Evolutionary conservation across 306 rosid genomes (phyloP), one percentile per base, ranked within the genome.

Genomic region (Trifolium repens): DNA sequence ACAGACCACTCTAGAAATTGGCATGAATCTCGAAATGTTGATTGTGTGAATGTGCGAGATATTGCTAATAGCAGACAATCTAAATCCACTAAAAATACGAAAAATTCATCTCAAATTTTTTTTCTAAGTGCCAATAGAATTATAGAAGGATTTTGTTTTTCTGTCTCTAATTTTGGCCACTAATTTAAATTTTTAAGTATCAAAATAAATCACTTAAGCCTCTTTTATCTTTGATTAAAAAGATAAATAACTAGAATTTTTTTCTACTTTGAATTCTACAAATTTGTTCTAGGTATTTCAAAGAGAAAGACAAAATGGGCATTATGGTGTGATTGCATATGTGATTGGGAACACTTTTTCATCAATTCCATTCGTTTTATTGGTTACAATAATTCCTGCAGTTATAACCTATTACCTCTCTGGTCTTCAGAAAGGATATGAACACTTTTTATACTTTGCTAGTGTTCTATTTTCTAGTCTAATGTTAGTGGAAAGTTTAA

Each of bases 401-500:
- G 81, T 76, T 22, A 53, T 85, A 22, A 8, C 75, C n/a, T 92
- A 90, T 26, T 86, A 59, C 81, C 85, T 80, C 3, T 79, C 91
- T 1, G 85, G 88, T 16, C 98, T 90, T 19, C 96, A 83, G 3
- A 74, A 10, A 1, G 90, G 87, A 12, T 58, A 0, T 8, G 85
- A 78, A 8, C 82, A 85, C 50, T 87, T 88, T 55, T 0, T 85
- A 4, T 90, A 65, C 87, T 92, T 87, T 44, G 40, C 35, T 10
- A 46, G 64, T 12, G 74, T 82, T 5, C 14, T 92, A 1, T 87
- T 88, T 71, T 72, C 86, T 0, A 79, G 89, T 69, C 72, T 90
- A 35, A 78, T 82, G 92, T 37, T 92, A 17, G 94, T 92, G 14
- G 98, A 92, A 78, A 88, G 94, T 78, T 79, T 90, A 0, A 92